Evolutionary conservation across 805 yeast genomes (phyloP).

Genomic region (Metschnikowia santaceciliae): DNA sequence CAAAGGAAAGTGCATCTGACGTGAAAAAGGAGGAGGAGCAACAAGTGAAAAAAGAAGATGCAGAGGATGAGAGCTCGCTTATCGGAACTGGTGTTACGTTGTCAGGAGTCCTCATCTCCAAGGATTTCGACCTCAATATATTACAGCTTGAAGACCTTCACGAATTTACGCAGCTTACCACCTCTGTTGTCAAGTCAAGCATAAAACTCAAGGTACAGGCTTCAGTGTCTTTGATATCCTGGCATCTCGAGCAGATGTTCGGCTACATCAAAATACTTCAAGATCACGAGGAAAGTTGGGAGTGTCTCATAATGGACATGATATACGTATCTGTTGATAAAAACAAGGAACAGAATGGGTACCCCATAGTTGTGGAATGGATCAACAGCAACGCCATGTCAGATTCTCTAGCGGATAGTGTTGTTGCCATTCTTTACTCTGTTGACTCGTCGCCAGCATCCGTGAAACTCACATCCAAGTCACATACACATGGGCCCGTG

Average conservation of each 20-base stretch:
- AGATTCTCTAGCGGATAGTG: slow-evolving; percentile 92
- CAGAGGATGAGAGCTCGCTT: slow-evolving; percentile 14
- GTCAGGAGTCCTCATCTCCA: slow-evolving; percentile 85
- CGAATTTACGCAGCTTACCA: slow-evolving; percentile 81
- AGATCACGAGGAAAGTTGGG: slow-evolving; percentile 49
- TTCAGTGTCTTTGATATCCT: slow-evolving; percentile 70
- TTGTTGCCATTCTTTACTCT: slow-evolving; percentile 82
- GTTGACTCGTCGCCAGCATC: slow-evolving; percentile 95
- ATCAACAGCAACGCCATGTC: slow-evolving; percentile 74
- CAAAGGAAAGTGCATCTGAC: neutral
- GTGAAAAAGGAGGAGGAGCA: slow-evolving; percentile 2
- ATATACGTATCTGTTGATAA: slow-evolving; percentile 43
- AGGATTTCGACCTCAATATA: slow-evolving; percentile 81
- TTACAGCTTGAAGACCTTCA: slow-evolving; percentile 83
- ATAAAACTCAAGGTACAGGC: slow-evolving; percentile 79
- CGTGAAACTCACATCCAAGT: slow-evolving; percentile 73
- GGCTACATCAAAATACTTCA: slow-evolving; percentile 67
- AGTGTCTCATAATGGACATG: slow-evolving; percentile 43
- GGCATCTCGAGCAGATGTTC: slow-evolving; percentile 96
- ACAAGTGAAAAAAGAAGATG: slow-evolving; percentile 8
- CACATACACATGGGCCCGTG: slow-evolving; percentile 43
- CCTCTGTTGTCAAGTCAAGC: slow-evolving; percentile 78
- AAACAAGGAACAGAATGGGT: slow-evolving; percentile 22
- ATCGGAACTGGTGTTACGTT: slow-evolving; percentile 36
- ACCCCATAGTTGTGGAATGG: slow-evolving; percentile 77